A percentile compares a stretch with the other conserved stretches of the same genome.
phyloP scores from a whole-genome alignment of 1,284 basidiomycete genomes.

The Cronartium quercuum region DNA sequence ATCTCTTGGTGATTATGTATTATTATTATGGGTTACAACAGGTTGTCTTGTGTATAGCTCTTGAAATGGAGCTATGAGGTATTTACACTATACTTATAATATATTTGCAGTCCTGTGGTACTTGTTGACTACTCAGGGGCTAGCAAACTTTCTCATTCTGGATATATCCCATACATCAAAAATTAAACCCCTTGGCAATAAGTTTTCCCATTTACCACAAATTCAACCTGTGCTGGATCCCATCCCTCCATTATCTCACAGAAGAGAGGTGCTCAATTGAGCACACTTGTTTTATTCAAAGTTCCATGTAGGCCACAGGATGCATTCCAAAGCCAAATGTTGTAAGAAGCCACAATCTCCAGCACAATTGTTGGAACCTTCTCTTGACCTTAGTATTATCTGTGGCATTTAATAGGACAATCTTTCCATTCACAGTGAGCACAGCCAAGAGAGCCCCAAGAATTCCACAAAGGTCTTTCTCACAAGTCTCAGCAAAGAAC shows the following conservation, averaged over 20 bases:
- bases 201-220: no score
- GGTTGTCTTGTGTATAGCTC: no score
- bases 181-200: no score
- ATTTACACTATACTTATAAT: no score
- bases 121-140: no score
- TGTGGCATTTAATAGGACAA: not conserved
- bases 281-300: constrained; percentile 8
- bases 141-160: no score
- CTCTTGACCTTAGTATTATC: constrained; percentile 8
- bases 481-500: not conserved
- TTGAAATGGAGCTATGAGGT: no score
- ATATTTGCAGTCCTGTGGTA: no score
- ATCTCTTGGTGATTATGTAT: no score
- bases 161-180: no score
- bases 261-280: constrained; percentile 3
- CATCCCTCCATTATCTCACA: constrained; percentile 5
- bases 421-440: constrained; percentile 14
- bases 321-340: constrained; percentile 25
- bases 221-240: not conserved
- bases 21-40: no score
- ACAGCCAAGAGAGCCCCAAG: constrained; percentile 1
- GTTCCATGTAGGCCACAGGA: constrained; percentile 20
- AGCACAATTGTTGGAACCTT: constrained; percentile 4
- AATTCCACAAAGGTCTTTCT: constrained; percentile 1
- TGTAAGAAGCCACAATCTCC: constrained; percentile 4